Evolutionary conservation across 176 grass and related monocot species (phyloP).

Genomic region (Lolium multiflorum): DNA sequence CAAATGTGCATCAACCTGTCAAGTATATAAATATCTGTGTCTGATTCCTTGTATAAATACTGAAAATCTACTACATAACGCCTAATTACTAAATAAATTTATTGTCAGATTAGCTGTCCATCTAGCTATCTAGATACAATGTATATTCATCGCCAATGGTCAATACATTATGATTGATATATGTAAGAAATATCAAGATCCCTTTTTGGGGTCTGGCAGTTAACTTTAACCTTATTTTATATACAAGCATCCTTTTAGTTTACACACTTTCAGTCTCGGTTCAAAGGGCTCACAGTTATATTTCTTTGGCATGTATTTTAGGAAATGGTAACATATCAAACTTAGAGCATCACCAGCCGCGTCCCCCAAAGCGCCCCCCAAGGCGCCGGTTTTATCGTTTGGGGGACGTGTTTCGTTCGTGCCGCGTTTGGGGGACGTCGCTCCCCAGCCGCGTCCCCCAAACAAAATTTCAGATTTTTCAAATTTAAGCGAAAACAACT

Average conservation of each 20-base stretch:
- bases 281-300: constrained; percentile 5
- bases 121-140: not conserved
- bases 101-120: not conserved
- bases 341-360: too few relatives aligned
- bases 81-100: constrained; percentile 1
- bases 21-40: constrained; percentile 15
- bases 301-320: not conserved
- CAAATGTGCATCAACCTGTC: not conserved
- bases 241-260: too few relatives aligned
- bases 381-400: too few relatives aligned
- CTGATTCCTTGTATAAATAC: not conserved
- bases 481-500: too few relatives aligned
- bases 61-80: not conserved
- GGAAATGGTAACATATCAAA: not conserved
- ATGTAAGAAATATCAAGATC: not conserved
- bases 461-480: too few relatives aligned
- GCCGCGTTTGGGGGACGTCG: too few relatives aligned
- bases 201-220: too few relatives aligned
- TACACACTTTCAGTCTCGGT: not conserved
- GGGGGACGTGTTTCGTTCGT: too few relatives aligned
- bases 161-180: not conserved
- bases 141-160: not conserved
- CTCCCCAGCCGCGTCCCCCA: too few relatives aligned
- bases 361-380: too few relatives aligned
- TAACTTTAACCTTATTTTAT: too few relatives aligned